Percentiles rank a stretch among this genome's conserved stretches.
phyloP scores from a whole-genome alignment of 805 yeast species.

The Blastobotrys peoriensis region DNA sequence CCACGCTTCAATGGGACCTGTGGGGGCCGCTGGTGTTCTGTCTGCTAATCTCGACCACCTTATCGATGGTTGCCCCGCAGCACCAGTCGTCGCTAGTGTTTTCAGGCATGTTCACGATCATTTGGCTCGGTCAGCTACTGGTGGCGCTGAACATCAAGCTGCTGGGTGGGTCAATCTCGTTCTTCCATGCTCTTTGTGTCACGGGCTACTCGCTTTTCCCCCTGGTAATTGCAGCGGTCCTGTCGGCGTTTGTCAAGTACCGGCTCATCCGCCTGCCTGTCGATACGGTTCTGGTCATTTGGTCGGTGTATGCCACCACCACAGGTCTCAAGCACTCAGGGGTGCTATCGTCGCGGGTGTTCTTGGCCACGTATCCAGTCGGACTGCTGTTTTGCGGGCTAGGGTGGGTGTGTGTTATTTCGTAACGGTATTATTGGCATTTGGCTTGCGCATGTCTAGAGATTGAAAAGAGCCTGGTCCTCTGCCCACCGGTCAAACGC shows the following conservation, averaged over 20 bases:
- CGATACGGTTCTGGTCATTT: slow-evolving; percentile 42
- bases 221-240: slow-evolving; percentile 45
- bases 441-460: not conserved
- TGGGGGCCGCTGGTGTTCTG: slow-evolving; percentile 70
- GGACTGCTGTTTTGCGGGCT: slow-evolving; percentile 55
- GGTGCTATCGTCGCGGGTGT: slow-evolving; percentile 54
- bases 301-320: slow-evolving; percentile 62
- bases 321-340: slow-evolving; percentile 58
- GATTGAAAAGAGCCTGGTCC: not conserved
- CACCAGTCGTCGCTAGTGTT: slow-evolving; percentile 48
- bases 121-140: slow-evolving; percentile 56
- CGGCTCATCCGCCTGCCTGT: slow-evolving; percentile 45
- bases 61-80: slow-evolving; percentile 39
- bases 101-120: slow-evolving; percentile 56
- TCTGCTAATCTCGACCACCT: slow-evolving; percentile 46
- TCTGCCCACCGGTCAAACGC: not conserved
- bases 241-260: slow-evolving; percentile 44
- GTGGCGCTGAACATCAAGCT: slow-evolving; percentile 62
- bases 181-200: slow-evolving; percentile 62
- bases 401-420: slow-evolving; percentile 62
- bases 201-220: slow-evolving; percentile 70
- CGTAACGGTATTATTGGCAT: too few species aligned
- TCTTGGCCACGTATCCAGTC: slow-evolving; percentile 61
- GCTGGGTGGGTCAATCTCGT: slow-evolving; percentile 55
- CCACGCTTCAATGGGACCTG: slow-evolving; percentile 31